Evolutionary conservation across 2,329 filamentous ascomycete species (phyloP).

Genomic region (Cadophora gregata): DNA sequence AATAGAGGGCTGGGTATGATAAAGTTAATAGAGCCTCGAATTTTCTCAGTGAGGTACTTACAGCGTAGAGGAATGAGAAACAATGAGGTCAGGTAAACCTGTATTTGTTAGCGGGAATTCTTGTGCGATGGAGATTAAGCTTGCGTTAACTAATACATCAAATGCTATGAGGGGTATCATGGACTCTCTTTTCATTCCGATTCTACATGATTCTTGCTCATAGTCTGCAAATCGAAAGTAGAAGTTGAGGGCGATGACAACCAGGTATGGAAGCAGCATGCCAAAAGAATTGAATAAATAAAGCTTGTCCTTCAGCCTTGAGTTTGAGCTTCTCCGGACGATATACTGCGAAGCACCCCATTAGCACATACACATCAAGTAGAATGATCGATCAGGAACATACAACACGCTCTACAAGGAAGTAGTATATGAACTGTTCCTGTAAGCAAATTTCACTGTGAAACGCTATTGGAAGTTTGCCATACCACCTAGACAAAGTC

Average conservation of each 20-base stretch:
- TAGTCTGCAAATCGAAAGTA: constrained; percentile 64
- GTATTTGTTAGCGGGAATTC: background rate
- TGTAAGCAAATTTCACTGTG: constrained; percentile 10
- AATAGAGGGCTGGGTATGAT: constrained; percentile 55
- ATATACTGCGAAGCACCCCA: constrained; percentile 46
- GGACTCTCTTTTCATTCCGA: constrained; percentile 63
- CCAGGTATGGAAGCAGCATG: constrained; percentile 55
- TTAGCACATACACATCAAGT: background rate
- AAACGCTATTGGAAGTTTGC: background rate
- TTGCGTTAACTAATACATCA: constrained; percentile 62
- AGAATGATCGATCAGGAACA: background rate
- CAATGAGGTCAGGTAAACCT: constrained; percentile 64
- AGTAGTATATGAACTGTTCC: constrained; percentile 61
- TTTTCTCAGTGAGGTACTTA: constrained; percentile 42
- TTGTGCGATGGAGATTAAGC: background rate
- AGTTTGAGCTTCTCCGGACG: constrained; percentile 58
- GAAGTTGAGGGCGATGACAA: constrained; percentile 60
- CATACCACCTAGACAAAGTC: constrained; percentile 19
- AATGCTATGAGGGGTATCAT: constrained; percentile 68
- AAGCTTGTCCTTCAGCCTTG: constrained; percentile 60
- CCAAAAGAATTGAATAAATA: constrained; percentile 67
- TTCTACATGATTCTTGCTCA: constrained; percentile 61
- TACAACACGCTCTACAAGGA: constrained; percentile 68
- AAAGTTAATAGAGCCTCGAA: background rate
- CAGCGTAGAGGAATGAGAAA: constrained; percentile 65